Conservation (phyloP, 164 flowering plant genomes). For the Annona squamosa region DNA sequence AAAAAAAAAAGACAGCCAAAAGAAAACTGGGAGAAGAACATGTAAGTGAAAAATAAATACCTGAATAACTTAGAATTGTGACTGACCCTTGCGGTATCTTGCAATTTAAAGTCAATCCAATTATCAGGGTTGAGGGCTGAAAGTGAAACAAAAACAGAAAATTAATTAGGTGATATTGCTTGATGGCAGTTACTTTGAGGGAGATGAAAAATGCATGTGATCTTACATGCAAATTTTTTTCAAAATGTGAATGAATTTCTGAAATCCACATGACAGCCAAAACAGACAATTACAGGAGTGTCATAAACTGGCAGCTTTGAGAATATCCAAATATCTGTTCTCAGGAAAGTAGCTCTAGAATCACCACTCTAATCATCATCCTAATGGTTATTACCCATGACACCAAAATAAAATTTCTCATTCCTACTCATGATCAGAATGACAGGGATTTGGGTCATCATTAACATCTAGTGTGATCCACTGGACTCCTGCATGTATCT, state of each 20-base stretch:
- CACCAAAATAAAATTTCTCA: background rate
- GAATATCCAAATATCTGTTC: background rate
- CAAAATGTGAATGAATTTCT: background rate
- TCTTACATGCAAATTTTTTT: background rate
- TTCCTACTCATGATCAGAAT: too few species aligned
- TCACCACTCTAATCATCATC: background rate
- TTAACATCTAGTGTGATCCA: background rate
- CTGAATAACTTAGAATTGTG: slow-evolving; percentile 85
- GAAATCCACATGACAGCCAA: background rate
- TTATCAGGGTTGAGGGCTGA: slow-evolving; percentile 86
- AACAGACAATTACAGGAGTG: background rate
- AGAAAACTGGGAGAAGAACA: background rate
- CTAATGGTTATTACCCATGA: background rate
- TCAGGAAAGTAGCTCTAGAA: background rate
- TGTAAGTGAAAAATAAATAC: slow-evolving; percentile 21
- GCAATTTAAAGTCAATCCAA: slow-evolving; percentile 83
- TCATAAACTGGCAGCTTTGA: background rate
- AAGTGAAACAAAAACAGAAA: slow-evolving; percentile 16
- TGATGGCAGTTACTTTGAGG: background rate
- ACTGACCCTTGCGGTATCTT: slow-evolving; percentile 81
- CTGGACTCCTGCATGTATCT: background rate
- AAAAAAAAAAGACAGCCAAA: background rate
- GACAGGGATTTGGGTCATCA: background rate
- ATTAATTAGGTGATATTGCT: background rate
- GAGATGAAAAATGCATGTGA: background rate